Conservation (phyloP, 2,329 filamentous ascomycete species). For the Teratosphaeria epicoccoides region DNA sequence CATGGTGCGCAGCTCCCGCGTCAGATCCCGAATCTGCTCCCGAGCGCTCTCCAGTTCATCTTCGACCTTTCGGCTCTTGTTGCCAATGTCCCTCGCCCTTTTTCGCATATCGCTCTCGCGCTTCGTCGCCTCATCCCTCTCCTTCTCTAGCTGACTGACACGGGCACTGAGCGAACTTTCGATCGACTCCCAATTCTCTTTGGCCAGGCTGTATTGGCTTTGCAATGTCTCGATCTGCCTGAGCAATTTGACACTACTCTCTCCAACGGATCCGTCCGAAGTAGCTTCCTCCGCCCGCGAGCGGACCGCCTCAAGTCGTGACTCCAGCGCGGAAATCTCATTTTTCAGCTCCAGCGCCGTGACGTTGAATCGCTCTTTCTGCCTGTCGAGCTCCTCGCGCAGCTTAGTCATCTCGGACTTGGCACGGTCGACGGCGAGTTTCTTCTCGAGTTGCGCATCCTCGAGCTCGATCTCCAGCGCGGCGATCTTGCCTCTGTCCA, state of each 20-base stretch:
- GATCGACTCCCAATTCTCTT: conserved; percentile 95
- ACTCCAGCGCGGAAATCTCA: conserved; percentile 70
- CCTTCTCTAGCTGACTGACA: conserved; percentile 70
- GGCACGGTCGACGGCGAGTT: conserved; percentile 59
- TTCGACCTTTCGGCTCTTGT: conserved; percentile 58
- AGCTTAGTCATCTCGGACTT: conserved; percentile 60
- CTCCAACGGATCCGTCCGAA: conserved; percentile 48
- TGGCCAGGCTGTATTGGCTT: conserved; percentile 86
- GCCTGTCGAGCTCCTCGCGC: conserved; percentile 60
- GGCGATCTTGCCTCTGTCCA: conserved; percentile 47
- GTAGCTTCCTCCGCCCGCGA: conserved; percentile 80
- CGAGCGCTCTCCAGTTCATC: conserved; percentile 69
- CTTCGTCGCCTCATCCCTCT: conserved; percentile 73
- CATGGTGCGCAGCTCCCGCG: conserved; percentile 52
- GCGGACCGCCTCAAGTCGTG: conserved; percentile 80
- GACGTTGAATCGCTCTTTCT: conserved; percentile 57
- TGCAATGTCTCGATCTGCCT: conserved; percentile 93
- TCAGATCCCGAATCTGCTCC: conserved; percentile 52
- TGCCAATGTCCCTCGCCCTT: conserved; percentile 75
- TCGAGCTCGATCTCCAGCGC: conserved; percentile 56
- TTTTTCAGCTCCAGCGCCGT: conserved; percentile 67
- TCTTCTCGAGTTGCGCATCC: conserved; percentile 62
- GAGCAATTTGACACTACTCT: conserved; percentile 53
- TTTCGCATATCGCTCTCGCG: conserved; percentile 80
- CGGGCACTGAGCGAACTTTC: conserved; percentile 75